A percentile compares a stretch with the other conserved stretches of the same genome.
Conservation (phyloP, 192 early-diverging fungal genomes). For the Chytriomyces sp. region DNA sequence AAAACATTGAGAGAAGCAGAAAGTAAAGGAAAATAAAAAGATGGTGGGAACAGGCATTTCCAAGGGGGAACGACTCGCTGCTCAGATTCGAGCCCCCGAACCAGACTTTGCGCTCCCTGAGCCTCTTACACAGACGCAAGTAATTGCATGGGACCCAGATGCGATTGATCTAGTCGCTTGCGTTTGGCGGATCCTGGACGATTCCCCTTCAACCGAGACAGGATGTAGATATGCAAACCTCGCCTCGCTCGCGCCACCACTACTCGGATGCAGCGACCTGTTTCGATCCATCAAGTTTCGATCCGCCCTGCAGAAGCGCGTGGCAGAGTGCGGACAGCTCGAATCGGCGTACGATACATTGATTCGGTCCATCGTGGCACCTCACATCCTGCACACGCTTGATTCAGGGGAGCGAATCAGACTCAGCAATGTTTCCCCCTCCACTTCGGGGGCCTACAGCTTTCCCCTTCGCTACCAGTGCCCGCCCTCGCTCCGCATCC, state of each 20-base stretch:
- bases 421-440: not conserved
- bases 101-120: not conserved
- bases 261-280: not conserved
- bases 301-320: slow-evolving; percentile 1
- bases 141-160: not conserved
- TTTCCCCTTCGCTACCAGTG: slow-evolving; percentile 7
- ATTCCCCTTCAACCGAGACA: not conserved
- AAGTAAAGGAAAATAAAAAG: too few relatives aligned
- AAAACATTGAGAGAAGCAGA: too few relatives aligned
- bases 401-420: not conserved
- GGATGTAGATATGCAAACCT: not conserved
- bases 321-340: not conserved
- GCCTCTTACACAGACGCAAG: not conserved
- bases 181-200: not conserved
- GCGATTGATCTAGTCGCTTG: not conserved
- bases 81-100: not conserved
- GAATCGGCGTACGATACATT: not conserved
- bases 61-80: not conserved
- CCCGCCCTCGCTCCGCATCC: slow-evolving; percentile 19
- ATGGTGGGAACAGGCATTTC: not conserved
- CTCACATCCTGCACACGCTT: not conserved
- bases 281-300: slow-evolving; percentile 6
- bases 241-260: not conserved
- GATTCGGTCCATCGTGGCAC: slow-evolving; percentile 5
- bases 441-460: not conserved